These are phyloP conservation scores for Biscutella auriculata DNA, from an alignment of 441 rosid genomes.

Conservation along the genomic window DNA sequence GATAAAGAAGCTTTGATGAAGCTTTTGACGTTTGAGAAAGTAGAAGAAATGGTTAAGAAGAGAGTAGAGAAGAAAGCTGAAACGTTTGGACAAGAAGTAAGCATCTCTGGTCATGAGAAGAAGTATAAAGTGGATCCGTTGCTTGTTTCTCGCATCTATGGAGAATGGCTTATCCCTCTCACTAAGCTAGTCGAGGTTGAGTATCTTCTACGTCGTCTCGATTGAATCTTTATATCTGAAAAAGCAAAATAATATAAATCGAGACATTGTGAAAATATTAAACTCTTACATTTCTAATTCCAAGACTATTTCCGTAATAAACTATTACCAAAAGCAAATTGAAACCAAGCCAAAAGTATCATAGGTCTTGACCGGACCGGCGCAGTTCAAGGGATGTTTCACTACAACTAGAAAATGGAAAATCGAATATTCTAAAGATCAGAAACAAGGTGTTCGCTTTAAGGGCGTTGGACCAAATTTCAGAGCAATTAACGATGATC, in stretches of 20 bases:
- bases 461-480: too few species aligned
- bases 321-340: too few species aligned
- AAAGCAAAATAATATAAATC: not conserved
- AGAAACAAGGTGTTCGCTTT: too few species aligned
- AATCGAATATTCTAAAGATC: too few species aligned
- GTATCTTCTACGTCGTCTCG: conserved; percentile 72
- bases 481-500: too few species aligned
- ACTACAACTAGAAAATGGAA: too few species aligned
- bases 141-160: conserved; percentile 50
- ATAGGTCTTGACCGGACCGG: too few species aligned
- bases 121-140: conserved; percentile 56
- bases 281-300: too few species aligned
- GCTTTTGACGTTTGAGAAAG: conserved; percentile 47
- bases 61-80: conserved; percentile 67
- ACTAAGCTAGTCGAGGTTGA: conserved; percentile 69
- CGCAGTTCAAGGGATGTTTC: too few species aligned
- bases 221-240: conserved; percentile 23
- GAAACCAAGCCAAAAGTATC: too few species aligned
- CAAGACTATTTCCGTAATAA: too few species aligned
- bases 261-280: too few species aligned
- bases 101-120: conserved; percentile 5
- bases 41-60: conserved; percentile 70
- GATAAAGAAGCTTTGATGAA: conserved; percentile 58
- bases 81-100: conserved; percentile 60
- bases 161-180: conserved; percentile 74